Evolutionary conservation across 495 filamentous ascomycete species (phyloP), one percentile per base, ranked within the genome.

Genomic region (Thermothielavioides terrestris): DNA sequence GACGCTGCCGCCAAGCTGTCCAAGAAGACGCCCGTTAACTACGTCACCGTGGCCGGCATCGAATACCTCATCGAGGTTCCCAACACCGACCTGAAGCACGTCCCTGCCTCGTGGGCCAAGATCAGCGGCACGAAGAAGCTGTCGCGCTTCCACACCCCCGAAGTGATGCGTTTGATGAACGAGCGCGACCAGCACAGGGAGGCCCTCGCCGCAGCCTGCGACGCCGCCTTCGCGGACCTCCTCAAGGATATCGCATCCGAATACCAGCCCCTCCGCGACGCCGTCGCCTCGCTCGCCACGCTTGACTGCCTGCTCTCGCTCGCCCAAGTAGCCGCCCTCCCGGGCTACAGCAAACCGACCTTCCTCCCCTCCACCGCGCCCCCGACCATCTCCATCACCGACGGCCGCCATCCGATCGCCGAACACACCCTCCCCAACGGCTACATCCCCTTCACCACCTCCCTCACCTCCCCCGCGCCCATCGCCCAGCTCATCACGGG

Each of bases 111-210:
- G 4, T 99, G 92, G 92, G 73, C 77, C 31, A 97, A 97, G 68
- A 86, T 95, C 55, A 90, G 81, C 52, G 91, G 89, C 46, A 99
- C 94, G 4, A 96, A 97, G 67, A 89, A 86, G 52, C 68, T 92
- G 9, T 90, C 86, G 3, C 82, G 92, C 43, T 99, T 95, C 68
- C 94, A 99, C 70, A 91, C 94, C 0, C 94, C 94, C 7, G 82
- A 90, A 52, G 89, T 97, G 18, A 75, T 89, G 26, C 75, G 77
- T 39, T 72, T 95, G 42, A 78, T 94, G 23, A 84, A 83, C 22
- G 88, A 97, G 69, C 78, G 92, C 22, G 92, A 99, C 63, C 92
- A 97, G 60, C 86, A 95, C 69, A 94, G 87, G 62, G 92, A 99
- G 64, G 81, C 86, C 0, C 78, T 99, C 10, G 89, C 88, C 2